Base-by-base conservation (phyloP, 2,329 filamentous ascomycete species). In the Pyricularia pennisetigena region DNA sequence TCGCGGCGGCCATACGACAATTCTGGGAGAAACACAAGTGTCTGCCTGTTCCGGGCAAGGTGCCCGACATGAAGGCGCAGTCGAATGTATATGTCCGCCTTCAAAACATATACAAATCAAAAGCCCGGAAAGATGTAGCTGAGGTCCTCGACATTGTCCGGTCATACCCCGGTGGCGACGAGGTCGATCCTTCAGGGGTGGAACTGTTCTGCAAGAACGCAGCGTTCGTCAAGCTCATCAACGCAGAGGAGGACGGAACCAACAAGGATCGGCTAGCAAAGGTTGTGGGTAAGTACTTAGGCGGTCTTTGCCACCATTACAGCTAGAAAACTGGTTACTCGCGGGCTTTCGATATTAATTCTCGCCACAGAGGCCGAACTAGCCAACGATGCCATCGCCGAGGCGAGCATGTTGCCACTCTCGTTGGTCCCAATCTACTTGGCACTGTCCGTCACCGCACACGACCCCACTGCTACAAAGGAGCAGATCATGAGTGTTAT, bases 41-140 rank as follows among this genome's bases (percentile, higher is more conserved):
- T 30, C 83, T 99, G 5, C 95, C 95, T 20, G 82, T 99, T 0
- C 90, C 94, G 0, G 96, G 95, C 14, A 88, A 90, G 3, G 82
- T 99, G 1, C 95, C 96, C 1, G 95, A 99, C 77, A 99, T 99
- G 95, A 99, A 99, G 81, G 93, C 95, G 2, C 87, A 94, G 75
- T 97, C 94, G 3, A 87, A 85, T 68, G 90, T 96, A 70, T 99
- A 99, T 80, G 90, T 99, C 72, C 84, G 89, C 73, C 84, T 99
- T 14, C 95, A 98, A 76, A 94, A 91, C 73, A 87, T 98, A 69
- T 99, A 98, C 86, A 97, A 97, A 79, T 79, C 83, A 26, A 97
- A 97, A 78, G 93, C 95, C 62, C 88, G 90, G 41, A 82, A 86
- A 74, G 95, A 99, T 74, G 82, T 89, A 16, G 85, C 86, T 32